phyloP scores from a whole-genome alignment of 495 filamentous ascomycete genomes.

The Xylaria scruposa region DNA sequence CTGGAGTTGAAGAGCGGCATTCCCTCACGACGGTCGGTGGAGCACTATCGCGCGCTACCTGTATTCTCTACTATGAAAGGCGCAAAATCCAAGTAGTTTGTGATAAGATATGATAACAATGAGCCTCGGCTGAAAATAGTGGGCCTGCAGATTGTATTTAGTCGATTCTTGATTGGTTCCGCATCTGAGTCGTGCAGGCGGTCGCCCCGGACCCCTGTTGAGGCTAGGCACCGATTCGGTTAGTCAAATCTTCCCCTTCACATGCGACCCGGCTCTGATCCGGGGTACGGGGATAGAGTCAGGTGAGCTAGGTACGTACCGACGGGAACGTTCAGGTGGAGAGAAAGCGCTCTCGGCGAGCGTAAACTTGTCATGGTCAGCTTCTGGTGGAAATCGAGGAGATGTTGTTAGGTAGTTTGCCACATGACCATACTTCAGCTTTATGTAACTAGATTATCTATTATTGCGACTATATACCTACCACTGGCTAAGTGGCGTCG shows the following conservation, averaged over 20 bases:
- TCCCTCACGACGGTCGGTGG: slow-evolving; percentile 13
- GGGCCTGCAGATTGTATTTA: background rate
- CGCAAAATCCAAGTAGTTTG: background rate
- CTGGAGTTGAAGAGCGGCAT: background rate
- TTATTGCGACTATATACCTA: too few species aligned
- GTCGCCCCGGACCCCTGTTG: background rate
- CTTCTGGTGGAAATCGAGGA: background rate
- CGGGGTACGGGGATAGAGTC: slow-evolving; percentile 10
- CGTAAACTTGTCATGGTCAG: background rate
- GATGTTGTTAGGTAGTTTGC: background rate
- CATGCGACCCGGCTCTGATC: slow-evolving; percentile 5
- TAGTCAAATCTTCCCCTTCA: slow-evolving; percentile 14
- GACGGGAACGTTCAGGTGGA: background rate
- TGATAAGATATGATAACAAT: slow-evolving; percentile 9
- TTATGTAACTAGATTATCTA: background rate
- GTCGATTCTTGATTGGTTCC: slow-evolving; percentile 8
- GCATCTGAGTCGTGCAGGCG: background rate
- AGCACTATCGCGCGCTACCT: slow-evolving; percentile 10
- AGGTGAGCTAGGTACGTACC: background rate
- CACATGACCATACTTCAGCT: background rate
- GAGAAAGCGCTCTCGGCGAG: background rate
- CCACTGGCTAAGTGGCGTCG: background rate
- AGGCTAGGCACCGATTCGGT: background rate
- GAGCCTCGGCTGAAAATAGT: slow-evolving; percentile 21
- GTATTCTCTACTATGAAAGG: background rate